Evolutionary conservation across 345 rosid species (phyloP), one percentile per base, ranked within the genome.

Genomic region (Rhodomyrtus tomentosa): DNA sequence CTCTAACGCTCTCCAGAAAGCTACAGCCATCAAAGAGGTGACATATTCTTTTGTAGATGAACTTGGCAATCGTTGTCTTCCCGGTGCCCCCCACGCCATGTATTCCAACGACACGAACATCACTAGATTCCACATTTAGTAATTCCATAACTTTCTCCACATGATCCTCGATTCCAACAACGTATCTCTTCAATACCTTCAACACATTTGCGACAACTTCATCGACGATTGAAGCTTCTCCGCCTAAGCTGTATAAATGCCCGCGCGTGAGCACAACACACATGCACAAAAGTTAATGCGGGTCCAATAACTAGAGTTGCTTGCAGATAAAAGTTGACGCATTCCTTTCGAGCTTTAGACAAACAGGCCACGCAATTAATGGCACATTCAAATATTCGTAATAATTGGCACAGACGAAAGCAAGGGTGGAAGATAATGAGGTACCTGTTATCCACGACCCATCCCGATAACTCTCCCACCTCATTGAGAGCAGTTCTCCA

Each of bases 221-320:
- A 0, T 14, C 1, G 5, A 14, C 6, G 72, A 14, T 1, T 7
- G 0, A 0, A n/a, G 2, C 20, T 0, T 0, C 3, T 2, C 0
- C 0, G 10, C 36, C 0, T 7, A 0, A 59, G 21, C 40, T 59
- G 40, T 59, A 59, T 29, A 38, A 59, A 0, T 50, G 3, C 40
- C 5, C 29, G 73, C 38, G 29, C n/a, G 21, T 6, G 73, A 27
- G 73, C 73, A 59, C 21, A 27, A 14, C 18, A 16, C 36, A 29
- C 73, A 27, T 32, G 40, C 73, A 14, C 21, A 59, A 59, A 58
- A 10, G n/a, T 59, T 15, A 29, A 59, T 14, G 73, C 3, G 6
- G 6, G 38, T 27, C 73, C 21, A 59, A 59, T 2, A 14, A 59
- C 38, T 14, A 13, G 5, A 59, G 38, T 15, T 27, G 73, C 8